Base-by-base conservation (phyloP, 306 rosid species). In the Dryas drummondii region DNA sequence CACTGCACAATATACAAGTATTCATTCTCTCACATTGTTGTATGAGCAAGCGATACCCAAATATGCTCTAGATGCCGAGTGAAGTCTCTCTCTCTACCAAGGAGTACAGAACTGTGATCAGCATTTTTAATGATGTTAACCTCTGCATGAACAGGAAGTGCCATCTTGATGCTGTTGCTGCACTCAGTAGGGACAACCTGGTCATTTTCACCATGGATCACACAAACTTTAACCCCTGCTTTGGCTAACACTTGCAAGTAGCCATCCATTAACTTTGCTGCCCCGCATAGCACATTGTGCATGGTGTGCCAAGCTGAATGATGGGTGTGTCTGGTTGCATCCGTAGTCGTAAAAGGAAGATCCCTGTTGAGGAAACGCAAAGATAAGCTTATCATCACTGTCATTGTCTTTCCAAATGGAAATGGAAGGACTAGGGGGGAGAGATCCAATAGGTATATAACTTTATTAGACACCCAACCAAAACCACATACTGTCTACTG, bases 201-300 rank as follows among this genome's bases (percentile, higher is more conserved):
- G 78, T 91, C 98, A 74, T 63, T 9, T 64, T 91, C 92, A 55
- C 98, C 97, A 45, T 86, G 97, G 71, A 84, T 55, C 4, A 89
- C 89, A 81, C 22, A 67, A 6, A 93, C 82, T 78, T 78, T 81
- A 48, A 88, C 87, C 47, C 88, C 81, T 45, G 79, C 84, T 76
- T 66, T 78, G 49, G 61, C 72, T 82, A 89, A 78, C 75, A 65
- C 81, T 66, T 74, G 56, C 59, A 93, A 74, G 84, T 80, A 87
- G 71, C 76, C 41, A 37, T 85, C 93, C 87, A 85, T 62, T 58
- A 70, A 66, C 64, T 84, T 82, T 27, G 89, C 83, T 80, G 90
- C 96, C 6, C 96, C 92, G 80, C 97, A 92, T 62, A 92, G 68
- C 81, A 92, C 96, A 84, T 92, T 92, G 65, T 92, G 97, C 97